Evolutionary conservation across 352 stramenopile species (phyloP), one percentile per base, ranked within the genome.

Genomic region (Pythium phragmiticola): DNA sequence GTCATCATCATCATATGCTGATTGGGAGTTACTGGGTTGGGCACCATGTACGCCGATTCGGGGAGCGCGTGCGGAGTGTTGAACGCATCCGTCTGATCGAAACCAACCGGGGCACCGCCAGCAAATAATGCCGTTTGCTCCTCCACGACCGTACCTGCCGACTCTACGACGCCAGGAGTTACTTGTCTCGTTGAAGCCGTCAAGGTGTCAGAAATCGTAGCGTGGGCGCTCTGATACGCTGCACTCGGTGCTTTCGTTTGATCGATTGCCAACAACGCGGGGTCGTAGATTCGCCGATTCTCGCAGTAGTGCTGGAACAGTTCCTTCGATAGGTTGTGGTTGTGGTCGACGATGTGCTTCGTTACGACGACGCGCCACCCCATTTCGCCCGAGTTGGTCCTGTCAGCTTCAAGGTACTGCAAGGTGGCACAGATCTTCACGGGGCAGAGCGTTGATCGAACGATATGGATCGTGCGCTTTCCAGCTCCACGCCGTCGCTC

Each of bases 341-440:
- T 92, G 63, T 92, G 83, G 46, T 89, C 81, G 16, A 87, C 69
- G 5, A 90, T 62, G 65, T 92, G 83, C 46, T 88, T 88, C 17
- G 81, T 92, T 13, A 92, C 75, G 2, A 92, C 80, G 23, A 92
- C 81, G 3, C 78, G 80, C 83, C 83, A 92, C 23, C 59, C 60
- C 0, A 74, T 39, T 33, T 70, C 1, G 13, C 21, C 46, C 4
- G 51, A 34, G 2, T 55, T 37, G 4, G 41, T 33, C 19, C 26
- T 34, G 28, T 34, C 11, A 4, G 60, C 21, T n/a, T 60, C 36
- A 30, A 56, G 56, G 45, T 78, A 89, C 56, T 90, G 83, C 13
- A 92, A 64, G 0, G 83, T 92, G 19, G 81, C 81, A 51, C 83
- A 92, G n/a, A 92, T 85, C 57, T 92, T 92, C 14, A 88, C 83